Conservation (phyloP, 2,329 filamentous ascomycete genomes). For the Ophiostoma ulmi region DNA sequence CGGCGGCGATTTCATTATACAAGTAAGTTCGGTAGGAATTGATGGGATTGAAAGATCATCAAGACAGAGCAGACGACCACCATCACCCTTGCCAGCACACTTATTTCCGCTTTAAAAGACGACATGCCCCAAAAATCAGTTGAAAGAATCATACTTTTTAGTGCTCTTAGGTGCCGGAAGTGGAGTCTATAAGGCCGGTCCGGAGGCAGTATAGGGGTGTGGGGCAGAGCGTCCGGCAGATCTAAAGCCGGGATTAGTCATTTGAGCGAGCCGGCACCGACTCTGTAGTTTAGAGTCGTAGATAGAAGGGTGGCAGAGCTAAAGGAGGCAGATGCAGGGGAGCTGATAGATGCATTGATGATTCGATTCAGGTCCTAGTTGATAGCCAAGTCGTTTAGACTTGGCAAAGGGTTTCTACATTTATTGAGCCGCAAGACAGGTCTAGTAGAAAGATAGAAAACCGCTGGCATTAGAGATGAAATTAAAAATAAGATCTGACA, state of each 20-base stretch:
- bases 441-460: background rate
- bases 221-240: background rate
- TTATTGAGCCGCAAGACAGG: background rate
- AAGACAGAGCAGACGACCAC: background rate
- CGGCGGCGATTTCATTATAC: background rate
- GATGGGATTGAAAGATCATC: background rate
- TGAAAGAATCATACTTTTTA: conserved; percentile 11
- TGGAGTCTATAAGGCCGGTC: conserved; percentile 8
- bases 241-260: background rate
- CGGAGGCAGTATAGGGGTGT: background rate
- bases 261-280: background rate
- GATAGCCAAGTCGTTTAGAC: background rate
- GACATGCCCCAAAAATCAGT: background rate
- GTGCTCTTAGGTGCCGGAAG: background rate
- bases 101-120: background rate
- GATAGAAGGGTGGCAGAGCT: background rate
- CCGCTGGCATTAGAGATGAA: background rate
- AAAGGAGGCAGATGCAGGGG: background rate
- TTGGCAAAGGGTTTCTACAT: conserved; percentile 1
- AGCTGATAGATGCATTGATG: no score
- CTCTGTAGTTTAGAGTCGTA: background rate
- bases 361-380: no score
- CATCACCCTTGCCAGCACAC: background rate
- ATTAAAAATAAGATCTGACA: no score
- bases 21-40: background rate